Percentiles rank a stretch among this genome's conserved stretches.
Conservation (phyloP, 1,139 yeast species). For the Yamadazyma atmosphaerica region DNA sequence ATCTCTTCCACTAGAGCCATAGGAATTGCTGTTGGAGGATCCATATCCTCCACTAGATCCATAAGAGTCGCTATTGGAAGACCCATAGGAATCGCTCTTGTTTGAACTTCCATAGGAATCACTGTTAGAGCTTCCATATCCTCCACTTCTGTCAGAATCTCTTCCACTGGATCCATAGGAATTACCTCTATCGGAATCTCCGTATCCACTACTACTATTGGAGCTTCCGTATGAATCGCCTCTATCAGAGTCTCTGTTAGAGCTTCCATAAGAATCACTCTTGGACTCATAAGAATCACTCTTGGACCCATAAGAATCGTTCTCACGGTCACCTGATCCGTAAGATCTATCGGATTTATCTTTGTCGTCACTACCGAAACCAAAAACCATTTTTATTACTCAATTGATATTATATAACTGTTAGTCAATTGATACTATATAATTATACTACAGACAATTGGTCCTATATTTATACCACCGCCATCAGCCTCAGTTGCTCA, state of each 20-base stretch:
- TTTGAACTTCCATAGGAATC: constrained; percentile 12
- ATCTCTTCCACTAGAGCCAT: constrained; percentile 17
- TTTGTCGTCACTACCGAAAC: constrained; percentile 24
- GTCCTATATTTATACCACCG: not conserved
- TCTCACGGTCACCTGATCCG: constrained; percentile 1
- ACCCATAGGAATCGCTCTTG: no score
- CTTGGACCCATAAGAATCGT: constrained; percentile 9
- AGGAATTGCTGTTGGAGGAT: constrained; percentile 15
- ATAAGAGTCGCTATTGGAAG: constrained; percentile 13
- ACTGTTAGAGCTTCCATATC: constrained; percentile 13
- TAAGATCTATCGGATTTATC: constrained; percentile 9
- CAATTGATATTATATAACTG: not conserved
- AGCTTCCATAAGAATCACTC: constrained; percentile 4
- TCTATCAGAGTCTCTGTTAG: constrained; percentile 1
- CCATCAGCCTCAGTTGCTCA: not conserved
- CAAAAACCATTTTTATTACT: constrained; percentile 27
- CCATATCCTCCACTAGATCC: constrained; percentile 17
- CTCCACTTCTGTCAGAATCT: constrained; percentile 14
- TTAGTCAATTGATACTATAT: not conserved
- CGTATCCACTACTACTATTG: constrained; percentile 17
- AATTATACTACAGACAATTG: not conserved
- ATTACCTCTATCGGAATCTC: constrained; percentile 16
- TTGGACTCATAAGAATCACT: constrained; percentile 14
- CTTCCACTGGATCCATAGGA: constrained; percentile 19
- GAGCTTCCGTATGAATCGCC: constrained; percentile 7